These are phyloP conservation scores for Selaginella moellendorffii DNA, from an alignment of 75 land plant species.

Conservation along the genomic window DNA sequence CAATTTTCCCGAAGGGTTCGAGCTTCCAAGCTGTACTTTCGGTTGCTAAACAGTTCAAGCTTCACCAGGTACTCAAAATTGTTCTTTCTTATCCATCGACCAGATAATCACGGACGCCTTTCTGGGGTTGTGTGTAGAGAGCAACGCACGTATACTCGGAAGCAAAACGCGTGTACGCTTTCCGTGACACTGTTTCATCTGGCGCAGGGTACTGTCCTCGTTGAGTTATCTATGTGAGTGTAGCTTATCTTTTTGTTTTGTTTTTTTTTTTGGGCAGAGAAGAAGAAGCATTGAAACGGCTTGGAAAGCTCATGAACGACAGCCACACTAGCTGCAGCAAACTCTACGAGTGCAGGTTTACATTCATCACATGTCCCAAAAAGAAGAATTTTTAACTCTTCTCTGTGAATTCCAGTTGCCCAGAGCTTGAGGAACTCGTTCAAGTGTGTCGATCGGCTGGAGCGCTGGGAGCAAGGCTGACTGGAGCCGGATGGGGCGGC, in stretches of 20 bases:
- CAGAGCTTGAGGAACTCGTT: conserved; percentile 90
- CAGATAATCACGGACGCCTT: neutral
- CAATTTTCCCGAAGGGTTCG: conserved; percentile 41
- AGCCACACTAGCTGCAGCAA: conserved; percentile 92
- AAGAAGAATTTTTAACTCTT: no score
- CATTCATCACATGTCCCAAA: no score
- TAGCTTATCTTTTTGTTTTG: no score
- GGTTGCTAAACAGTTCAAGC: conserved; percentile 73
- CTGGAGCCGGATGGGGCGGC: conserved; percentile 99
- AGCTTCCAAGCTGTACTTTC: conserved; percentile 67
- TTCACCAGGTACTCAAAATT: conserved; percentile 50
- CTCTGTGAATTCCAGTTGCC: conserved; percentile 43
- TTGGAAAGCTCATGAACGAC: conserved; percentile 89
- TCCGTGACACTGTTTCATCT: conserved; percentile 55
- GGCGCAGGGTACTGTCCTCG: conserved; percentile 31
- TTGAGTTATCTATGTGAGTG: no score
- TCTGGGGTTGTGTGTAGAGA: conserved; percentile 53
- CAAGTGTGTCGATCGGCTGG: conserved; percentile 51
- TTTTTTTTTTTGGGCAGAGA: conserved; percentile 47
- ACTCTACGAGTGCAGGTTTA: conserved; percentile 93
- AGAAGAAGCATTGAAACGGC: conserved; percentile 47
- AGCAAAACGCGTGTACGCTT: conserved; percentile 74
- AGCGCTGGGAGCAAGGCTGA: conserved; percentile 87
- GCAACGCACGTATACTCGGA: conserved; percentile 92
- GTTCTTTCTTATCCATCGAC: neutral